Conservation (phyloP, 352 stramenopile genomes). For the Halophytophthora polymorphica region DNA sequence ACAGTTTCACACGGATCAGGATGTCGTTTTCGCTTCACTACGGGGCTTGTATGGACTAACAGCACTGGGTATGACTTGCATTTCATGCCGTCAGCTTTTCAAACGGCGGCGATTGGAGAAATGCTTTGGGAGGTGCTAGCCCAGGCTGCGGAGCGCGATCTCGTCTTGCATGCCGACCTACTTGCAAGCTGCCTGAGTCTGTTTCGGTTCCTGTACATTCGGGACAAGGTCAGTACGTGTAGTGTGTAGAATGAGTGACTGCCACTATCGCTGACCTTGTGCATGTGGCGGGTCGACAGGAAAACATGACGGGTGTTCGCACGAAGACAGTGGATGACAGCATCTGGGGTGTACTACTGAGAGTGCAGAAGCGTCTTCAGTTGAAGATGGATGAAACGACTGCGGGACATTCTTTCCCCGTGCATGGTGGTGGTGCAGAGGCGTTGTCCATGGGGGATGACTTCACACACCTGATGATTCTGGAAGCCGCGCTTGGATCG, state of each 20-base stretch:
- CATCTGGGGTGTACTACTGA: conserved; percentile 17
- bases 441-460: conserved; percentile 10
- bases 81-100: conserved; percentile 19
- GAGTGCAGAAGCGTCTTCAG: conserved; percentile 31
- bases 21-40: conserved; percentile 11
- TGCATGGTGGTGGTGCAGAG: conserved; percentile 2
- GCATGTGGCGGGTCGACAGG: conserved; percentile 12
- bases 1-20: background rate
- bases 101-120: conserved; percentile 18
- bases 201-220: conserved; percentile 55
- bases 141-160: conserved; percentile 50
- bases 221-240: conserved; percentile 47
- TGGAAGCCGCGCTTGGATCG: conserved; percentile 43
- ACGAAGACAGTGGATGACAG: conserved; percentile 4
- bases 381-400: conserved; percentile 26
- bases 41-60: background rate
- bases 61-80: background rate
- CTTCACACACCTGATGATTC: conserved; percentile 36
- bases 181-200: conserved; percentile 68
- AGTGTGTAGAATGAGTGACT: background rate
- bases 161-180: conserved; percentile 58
- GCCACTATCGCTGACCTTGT: background rate
- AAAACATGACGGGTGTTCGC: conserved; percentile 31
- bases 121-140: conserved; percentile 33
- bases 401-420: background rate